Base-by-base conservation (phyloP, 1,139 yeast species). In the Yamadazyma triangularis region DNA sequence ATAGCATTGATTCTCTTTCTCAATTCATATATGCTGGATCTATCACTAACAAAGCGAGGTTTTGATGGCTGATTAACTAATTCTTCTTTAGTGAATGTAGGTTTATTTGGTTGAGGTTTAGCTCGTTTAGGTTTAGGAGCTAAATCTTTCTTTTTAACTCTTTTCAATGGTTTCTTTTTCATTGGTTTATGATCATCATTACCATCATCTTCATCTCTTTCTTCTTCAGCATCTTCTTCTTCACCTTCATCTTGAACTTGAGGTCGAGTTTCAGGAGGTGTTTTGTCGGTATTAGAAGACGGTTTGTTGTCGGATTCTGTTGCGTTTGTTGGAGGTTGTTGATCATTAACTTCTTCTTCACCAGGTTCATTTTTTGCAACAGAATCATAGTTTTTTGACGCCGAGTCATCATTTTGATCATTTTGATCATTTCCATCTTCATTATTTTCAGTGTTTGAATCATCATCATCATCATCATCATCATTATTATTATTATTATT, bases 1-100 rank as follows among this genome's bases (percentile, higher is more conserved):
- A 91, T 88, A 3, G 96, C 94, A 4, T 89, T 84, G 1, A 88
- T 85, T 35, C 98, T 70, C 49, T 87, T 80, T 33, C 89, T 76
- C 79, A 89, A 78, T 51, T 89, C 98, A 42, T 74, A 73, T 36
- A 88, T 59, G 2, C 88, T 72, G 2, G 86, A 74, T 33, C 85
- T 73, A 9, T 80, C 77, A 36, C 81, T 81, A 6, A 95, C 96
- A 33, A 77, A 67, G 32, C 95, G 72, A 10, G 97, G 96, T 45
- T 78, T 83, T 27, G 88, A 81, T 4, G 88, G 80, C 49, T 79
- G 84, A 39, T 70, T 77, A 13, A 77, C 42, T 42, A 63, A 44
- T 47, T 69, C 70, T 22, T 65, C 73, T 26, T 59, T 64, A 15
- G 61, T 48, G 21, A 53, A 36, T 11, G 42, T 40, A 13, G 43